Evolutionary conservation across 352 stramenopile species (phyloP).

Genomic region (Phytophthora hybrid): DNA sequence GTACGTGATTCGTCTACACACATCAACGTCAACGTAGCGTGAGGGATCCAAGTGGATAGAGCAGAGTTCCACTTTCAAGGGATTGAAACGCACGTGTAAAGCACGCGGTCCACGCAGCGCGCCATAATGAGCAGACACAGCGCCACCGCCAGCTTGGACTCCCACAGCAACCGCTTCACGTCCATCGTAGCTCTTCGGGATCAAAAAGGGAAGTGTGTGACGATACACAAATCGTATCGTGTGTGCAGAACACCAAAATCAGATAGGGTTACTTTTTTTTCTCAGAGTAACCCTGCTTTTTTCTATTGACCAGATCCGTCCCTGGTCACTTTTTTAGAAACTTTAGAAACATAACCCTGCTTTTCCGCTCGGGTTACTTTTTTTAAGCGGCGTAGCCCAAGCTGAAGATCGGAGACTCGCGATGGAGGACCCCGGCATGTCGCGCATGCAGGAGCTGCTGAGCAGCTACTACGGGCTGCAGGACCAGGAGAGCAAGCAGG

Average conservation of each 20-base stretch:
- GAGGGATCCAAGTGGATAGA: conserved; percentile 1
- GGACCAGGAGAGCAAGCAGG: conserved; percentile 73
- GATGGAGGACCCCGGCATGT: conserved; percentile 74
- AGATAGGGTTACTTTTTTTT: neutral
- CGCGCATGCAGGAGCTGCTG: conserved; percentile 90
- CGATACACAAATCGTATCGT: neutral
- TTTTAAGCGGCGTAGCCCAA: too few species aligned
- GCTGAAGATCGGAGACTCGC: neutral
- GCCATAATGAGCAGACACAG: conserved; percentile 81
- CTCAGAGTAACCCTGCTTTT: neutral
- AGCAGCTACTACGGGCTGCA: conserved; percentile 90
- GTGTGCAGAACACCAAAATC: neutral
- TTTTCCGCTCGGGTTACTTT: too few species aligned
- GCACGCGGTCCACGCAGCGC: conserved; percentile 84
- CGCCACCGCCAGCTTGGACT: conserved; percentile 86
- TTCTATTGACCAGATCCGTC: too few species aligned
- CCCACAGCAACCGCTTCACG: conserved; percentile 80
- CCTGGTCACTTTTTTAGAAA: too few species aligned
- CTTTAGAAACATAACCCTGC: too few species aligned
- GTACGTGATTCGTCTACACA: conserved; percentile 83
- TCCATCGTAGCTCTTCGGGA: conserved; percentile 42
- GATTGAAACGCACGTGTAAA: conserved; percentile 78
- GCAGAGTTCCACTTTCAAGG: neutral
- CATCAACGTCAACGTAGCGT: neutral
- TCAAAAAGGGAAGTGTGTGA: conserved; percentile 21